A percentile compares a stretch with the other conserved stretches of the same genome.
Conservation (phyloP, 2,329 filamentous ascomycete genomes). For the Pseudogymnoascus destructans region DNA sequence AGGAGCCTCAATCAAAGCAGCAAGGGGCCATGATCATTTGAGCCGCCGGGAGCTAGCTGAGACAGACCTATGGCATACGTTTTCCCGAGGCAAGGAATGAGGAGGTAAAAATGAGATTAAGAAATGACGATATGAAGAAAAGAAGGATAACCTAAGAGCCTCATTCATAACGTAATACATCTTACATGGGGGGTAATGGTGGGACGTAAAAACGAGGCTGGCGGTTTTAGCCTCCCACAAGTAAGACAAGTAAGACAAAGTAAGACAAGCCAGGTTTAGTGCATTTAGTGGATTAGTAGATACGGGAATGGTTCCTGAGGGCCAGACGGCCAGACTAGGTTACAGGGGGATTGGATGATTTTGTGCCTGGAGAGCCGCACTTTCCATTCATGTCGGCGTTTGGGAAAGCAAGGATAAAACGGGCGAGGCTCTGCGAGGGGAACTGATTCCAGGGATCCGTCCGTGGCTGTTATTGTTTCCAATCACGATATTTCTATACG, state of each 20-base stretch:
- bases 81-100: neutral
- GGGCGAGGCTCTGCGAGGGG: neutral
- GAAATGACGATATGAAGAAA: neutral
- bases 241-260: too few relatives aligned
- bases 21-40: neutral
- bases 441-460: neutral
- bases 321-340: too few relatives aligned
- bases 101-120: neutral
- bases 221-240: neutral
- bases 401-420: too few relatives aligned
- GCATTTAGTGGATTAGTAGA: too few relatives aligned
- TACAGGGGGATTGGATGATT: too few relatives aligned
- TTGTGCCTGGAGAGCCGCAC: too few relatives aligned
- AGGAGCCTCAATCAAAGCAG: neutral
- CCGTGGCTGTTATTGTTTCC: neutral
- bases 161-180: neutral
- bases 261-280: too few relatives aligned
- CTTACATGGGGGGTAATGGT: neutral
- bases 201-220: neutral
- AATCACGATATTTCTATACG: neutral
- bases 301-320: too few relatives aligned
- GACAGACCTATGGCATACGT: neutral
- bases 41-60: neutral
- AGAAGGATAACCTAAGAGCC: neutral
- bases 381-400: too few relatives aligned